Evolutionary conservation across 257 asterid genomes (phyloP).

Genomic region (Jaltomata sinuosa): DNA sequence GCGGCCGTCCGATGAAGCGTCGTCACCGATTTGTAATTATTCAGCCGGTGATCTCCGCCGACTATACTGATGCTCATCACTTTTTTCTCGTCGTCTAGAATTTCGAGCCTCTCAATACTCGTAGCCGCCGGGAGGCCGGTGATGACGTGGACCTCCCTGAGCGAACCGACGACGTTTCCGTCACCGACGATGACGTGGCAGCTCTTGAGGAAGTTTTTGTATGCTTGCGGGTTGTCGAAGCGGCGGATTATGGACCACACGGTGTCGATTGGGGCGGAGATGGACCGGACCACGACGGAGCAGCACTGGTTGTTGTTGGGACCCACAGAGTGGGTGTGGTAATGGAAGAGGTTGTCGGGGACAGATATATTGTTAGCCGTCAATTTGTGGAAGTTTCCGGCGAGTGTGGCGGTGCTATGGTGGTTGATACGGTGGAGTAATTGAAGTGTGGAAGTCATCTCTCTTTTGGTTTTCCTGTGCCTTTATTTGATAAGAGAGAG

Average conservation of each 20-base stretch:
- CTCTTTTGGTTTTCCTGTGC: background rate
- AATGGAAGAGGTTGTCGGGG: constrained; percentile 22
- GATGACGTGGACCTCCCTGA: constrained; percentile 69
- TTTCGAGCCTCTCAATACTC: constrained; percentile 71
- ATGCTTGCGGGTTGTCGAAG: constrained; percentile 73
- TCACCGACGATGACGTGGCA: constrained; percentile 59
- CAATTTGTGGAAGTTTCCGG: constrained; percentile 10
- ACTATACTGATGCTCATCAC: constrained; percentile 68
- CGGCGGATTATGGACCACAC: constrained; percentile 81
- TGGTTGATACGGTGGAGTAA: constrained; percentile 37
- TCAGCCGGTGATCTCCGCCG: constrained; percentile 71
- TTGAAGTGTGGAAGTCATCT: constrained; percentile 52
- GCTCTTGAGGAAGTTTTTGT: constrained; percentile 67
- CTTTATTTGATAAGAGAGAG: background rate
- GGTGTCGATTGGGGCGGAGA: constrained; percentile 39
- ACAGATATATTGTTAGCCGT: background rate
- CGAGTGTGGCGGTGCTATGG: constrained; percentile 10
- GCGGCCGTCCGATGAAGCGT: constrained; percentile 34
- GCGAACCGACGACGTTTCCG: constrained; percentile 60
- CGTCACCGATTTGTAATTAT: constrained; percentile 59
- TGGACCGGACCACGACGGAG: constrained; percentile 49
- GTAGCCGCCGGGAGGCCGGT: constrained; percentile 78
- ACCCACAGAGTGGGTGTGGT: constrained; percentile 53
- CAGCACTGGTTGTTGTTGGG: constrained; percentile 46
- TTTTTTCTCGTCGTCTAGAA: constrained; percentile 61